These are phyloP conservation scores for Royoungia palumana DNA, from an alignment of 768 basidiomycete genomes.

Conservation along the genomic window DNA sequence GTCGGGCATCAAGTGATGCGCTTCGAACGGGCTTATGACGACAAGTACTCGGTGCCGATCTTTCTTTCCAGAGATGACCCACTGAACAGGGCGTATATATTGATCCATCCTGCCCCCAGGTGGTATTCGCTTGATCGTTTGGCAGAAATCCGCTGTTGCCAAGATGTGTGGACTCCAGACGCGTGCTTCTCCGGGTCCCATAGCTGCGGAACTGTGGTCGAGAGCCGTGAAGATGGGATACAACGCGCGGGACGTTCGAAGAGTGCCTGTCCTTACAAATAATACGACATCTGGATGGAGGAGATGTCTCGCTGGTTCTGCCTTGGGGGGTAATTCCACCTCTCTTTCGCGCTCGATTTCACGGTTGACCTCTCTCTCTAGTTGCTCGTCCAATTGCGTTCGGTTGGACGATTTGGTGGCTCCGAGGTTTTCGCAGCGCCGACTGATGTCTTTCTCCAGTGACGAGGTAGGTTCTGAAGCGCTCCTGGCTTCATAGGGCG, in stretches of 20 bases:
- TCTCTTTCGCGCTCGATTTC: conserved; percentile 28
- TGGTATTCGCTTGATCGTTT: conserved; percentile 2
- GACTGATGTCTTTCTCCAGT: conserved; percentile 1
- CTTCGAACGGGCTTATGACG: too few species aligned
- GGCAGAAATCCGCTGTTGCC: conserved; percentile 11
- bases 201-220: too few species aligned
- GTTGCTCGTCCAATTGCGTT: conserved; percentile 37
- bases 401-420: conserved; percentile 2
- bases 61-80: conserved; percentile 14
- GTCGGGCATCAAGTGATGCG: too few species aligned
- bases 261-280: conserved; percentile 31
- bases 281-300: conserved; percentile 12
- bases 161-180: conserved; percentile 14
- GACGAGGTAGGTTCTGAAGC: not conserved
- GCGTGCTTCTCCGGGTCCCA: conserved; percentile 8
- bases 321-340: conserved; percentile 32
- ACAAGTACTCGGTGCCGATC: not conserved
- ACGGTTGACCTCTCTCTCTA: conserved; percentile 29
- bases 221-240: conserved; percentile 4
- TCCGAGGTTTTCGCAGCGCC: conserved; percentile 10
- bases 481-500: not conserved
- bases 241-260: conserved; percentile 11
- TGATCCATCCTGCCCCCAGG: conserved; percentile 2
- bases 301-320: conserved; percentile 14
- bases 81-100: conserved; percentile 21